Base-by-base conservation (phyloP, 129 eudicot species). In the Artemisia tridentata region DNA sequence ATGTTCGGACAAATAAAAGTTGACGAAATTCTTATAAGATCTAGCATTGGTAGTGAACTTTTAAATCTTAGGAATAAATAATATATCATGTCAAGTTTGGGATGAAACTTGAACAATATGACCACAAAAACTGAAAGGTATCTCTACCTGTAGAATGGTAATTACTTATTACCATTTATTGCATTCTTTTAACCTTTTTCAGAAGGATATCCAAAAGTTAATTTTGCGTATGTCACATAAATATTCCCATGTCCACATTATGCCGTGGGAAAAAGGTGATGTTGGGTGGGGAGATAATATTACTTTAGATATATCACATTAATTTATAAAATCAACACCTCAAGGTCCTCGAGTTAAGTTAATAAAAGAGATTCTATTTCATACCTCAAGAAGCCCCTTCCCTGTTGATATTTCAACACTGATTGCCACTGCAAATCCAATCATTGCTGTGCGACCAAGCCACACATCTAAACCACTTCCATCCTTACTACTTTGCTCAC, bases 351-450 rank as follows among this genome's bases (percentile, higher is more conserved):
- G 1, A 49, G 34, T 4, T 15, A 6, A 73, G 20, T 48, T 11
- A 66, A 11, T 48, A 60, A 49, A 43, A 17, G 45, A 38, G 10
- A 1, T 38, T 45, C 64, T 15, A 65, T 27, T 23, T 7, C 81
- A 82, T 86, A 93, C 96, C 97, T 89, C 92, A 12, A 93, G 88
- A 77, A 93, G 97, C 63, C 98, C 98, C 79, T 93, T 89, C 65
- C 98, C 98, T 3, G 98, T 89, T 74, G 87, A 80, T 73, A 93
- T 51, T 85, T 89, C 98, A 70, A 89, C 88, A 61, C 78, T 80
- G 52, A 93, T 67, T 16, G 96, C 97, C 15, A 76, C 88, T 2
- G 95, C 96, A 84, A 93, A 93, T 5, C 98, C 98, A 75, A 85
- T 3, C 96, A 93, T 93, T 63, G 96, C 98, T 51, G 80, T 31